Evolutionary conservation across 441 rosid genomes (phyloP), one percentile per base, ranked within the genome.

Genomic region (Populus hybrid): DNA sequence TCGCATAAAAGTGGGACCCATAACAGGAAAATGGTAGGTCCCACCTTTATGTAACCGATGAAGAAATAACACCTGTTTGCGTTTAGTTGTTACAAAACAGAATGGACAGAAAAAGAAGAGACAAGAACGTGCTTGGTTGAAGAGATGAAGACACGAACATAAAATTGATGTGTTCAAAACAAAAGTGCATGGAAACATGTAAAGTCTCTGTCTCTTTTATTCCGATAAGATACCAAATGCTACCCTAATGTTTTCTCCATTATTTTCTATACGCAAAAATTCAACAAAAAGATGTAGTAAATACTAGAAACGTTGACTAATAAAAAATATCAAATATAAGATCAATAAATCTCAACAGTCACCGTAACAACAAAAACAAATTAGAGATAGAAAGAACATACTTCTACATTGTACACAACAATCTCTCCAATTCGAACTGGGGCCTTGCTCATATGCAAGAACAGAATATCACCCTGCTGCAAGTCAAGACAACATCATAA

Each of bases 401-500:
- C 94, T 33, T 94, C 93, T 75, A 92, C 72, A 73, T 88, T 94
- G 33, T 90, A 94, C 21, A 96, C 99, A 40, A 94, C 91, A 61
- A 94, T 92, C 82, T 96, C 96, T 78, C 98, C n/a, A n/a, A 91
- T 80, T 70, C 97, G 89, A 87, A 96, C 86, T 9, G 97, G 97
- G 38, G 89, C 97, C 69, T 90, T 86, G 36, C 87, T 90, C 97
- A 88, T 93, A 65, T 75, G 86, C 74, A 90, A 85, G 83, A 95
- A 93, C 85, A 95, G 75, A 80, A 95, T 88, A 76, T 93, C 99
- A 29, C 99, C 97, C 98, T 95, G n/a, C n/a, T n/a, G 90, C 80
- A 81, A 75, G 29, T 38, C 42, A n/a, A n/a, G n/a, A n/a, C n/a
- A n/a, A n/a, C n/a, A n/a, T n/a, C n/a, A n/a, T n/a, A n/a, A n/a